Evolutionary conservation across 2,329 filamentous ascomycete genomes (phyloP), one percentile per base, ranked within the genome.

Genomic region (Alternaria rosae): DNA sequence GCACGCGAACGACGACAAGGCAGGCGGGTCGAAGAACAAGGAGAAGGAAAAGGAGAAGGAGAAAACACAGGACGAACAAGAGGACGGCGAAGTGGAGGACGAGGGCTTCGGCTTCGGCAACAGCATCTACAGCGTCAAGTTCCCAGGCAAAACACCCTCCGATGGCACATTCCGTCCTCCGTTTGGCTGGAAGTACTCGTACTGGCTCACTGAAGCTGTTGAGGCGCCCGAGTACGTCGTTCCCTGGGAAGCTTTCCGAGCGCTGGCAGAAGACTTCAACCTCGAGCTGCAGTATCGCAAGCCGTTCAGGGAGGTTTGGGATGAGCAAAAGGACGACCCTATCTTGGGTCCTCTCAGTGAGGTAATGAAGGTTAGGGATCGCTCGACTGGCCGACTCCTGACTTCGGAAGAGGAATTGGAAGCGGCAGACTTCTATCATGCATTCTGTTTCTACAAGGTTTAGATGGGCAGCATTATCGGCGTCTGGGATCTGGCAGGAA

Each of bases 141-240:
- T 99, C 75, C 92, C 93, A 0, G 91, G 91, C 21, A 86, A 90
- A 74, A 93, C 92, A 0, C 93, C 94, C 5, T 85, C 88, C 20
- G 93, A 97, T 76, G 95, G 95, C 55, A 86, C 95, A 30, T 99
- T 99, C 82, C 89, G 95, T 6, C 95, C 95, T 6, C 93, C 95
- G 0, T 98, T 93, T 76, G 95, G 94, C 52, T 98, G 95, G 94
- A 97, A 95, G 80, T 99, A 99, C 82, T 97, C 89, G 76, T 99
- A 97, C 83, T 97, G 93, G 79, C 88, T 99, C 59, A 90, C 95
- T 73, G 95, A 99, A 81, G 95, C 95, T 0, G 95, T 99, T 20
- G 94, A 98, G 78, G 92, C 94, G 76, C 94, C 95, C 3, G 95
- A 99, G 82, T 99, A 97, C 77, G 94, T 99, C 2, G 95, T 99